phyloP scores from a whole-genome alignment of 495 filamentous ascomycete species.

The Hypoxylon fuscum region DNA sequence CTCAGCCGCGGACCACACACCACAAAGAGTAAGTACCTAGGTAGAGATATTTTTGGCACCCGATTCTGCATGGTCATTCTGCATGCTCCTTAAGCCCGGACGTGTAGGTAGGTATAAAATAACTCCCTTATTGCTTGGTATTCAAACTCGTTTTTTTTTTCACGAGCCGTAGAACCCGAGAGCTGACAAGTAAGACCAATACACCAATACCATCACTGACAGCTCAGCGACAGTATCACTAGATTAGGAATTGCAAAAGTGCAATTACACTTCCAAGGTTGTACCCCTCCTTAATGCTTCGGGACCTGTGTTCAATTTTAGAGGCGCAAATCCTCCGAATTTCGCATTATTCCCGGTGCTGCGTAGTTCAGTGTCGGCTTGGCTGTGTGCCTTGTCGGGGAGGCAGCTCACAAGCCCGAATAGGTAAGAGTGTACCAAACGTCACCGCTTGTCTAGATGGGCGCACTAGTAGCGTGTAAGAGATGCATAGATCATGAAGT shows the following conservation, averaged over 20 bases:
- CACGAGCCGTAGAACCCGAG: slow-evolving; percentile 27
- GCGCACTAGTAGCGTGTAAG: slow-evolving; percentile 21
- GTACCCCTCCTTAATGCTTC: background rate
- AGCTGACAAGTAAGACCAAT: slow-evolving; percentile 25
- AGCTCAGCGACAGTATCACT: slow-evolving; percentile 38
- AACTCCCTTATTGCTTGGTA: slow-evolving; percentile 1
- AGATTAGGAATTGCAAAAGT: slow-evolving; percentile 22
- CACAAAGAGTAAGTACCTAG: slow-evolving; percentile 1
- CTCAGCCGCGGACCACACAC: slow-evolving; percentile 30
- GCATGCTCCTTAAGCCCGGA: slow-evolving; percentile 2
- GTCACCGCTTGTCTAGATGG: slow-evolving; percentile 21
- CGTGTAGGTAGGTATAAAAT: slow-evolving; percentile 12
- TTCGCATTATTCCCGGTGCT: slow-evolving; percentile 19
- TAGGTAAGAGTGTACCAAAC: slow-evolving; percentile 4
- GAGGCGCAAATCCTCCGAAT: slow-evolving; percentile 10
- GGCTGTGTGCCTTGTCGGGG: slow-evolving; percentile 14
- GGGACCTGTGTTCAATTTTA: background rate
- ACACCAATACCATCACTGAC: slow-evolving; percentile 17
- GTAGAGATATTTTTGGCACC: slow-evolving; percentile 32
- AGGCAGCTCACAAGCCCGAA: slow-evolving; percentile 10
- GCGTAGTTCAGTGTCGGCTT: slow-evolving; percentile 1
- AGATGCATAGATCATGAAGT: slow-evolving; percentile 15
- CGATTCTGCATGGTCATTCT: background rate
- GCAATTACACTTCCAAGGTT: slow-evolving; percentile 13
- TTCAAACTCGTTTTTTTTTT: slow-evolving; percentile 1